Conservation (phyloP, 2,329 filamentous ascomycete genomes). For the Cyphellophora europaea region DNA sequence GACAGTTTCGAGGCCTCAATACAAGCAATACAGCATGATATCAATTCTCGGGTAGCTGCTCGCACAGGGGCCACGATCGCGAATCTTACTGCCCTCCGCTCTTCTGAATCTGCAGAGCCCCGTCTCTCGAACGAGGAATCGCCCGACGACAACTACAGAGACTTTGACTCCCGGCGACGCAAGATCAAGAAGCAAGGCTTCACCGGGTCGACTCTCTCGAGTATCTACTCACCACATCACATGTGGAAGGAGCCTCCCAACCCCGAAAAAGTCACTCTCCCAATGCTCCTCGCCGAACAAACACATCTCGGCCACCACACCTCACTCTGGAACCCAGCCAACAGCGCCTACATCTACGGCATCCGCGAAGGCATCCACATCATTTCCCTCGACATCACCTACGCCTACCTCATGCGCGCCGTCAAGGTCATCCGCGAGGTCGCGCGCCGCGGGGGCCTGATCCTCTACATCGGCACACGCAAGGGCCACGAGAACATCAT, state of each 20-base stretch:
- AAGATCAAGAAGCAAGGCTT: too few relatives aligned
- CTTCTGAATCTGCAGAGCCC: too few relatives aligned
- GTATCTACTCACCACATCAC: too few relatives aligned
- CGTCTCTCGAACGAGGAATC: too few relatives aligned
- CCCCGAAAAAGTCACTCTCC: conserved; percentile 75
- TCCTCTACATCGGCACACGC: conserved; percentile 85
- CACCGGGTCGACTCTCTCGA: too few relatives aligned
- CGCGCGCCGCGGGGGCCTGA: conserved; percentile 68
- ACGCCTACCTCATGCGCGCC: conserved; percentile 80
- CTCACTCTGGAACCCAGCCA: conserved; percentile 87
- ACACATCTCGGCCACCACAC: conserved; percentile 85
- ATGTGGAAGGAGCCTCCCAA: conserved; percentile 58
- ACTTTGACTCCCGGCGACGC: too few relatives aligned
- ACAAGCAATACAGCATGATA: conserved; percentile 9
- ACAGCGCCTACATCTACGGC: conserved; percentile 89
- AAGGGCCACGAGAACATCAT: conserved; percentile 72
- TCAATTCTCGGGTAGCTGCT: conserved; percentile 11
- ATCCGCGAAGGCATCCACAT: conserved; percentile 83
- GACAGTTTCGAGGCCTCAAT: conserved; percentile 9
- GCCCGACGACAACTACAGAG: too few relatives aligned
- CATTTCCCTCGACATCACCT: conserved; percentile 82
- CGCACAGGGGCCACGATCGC: conserved; percentile 2
- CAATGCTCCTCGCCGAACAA: conserved; percentile 80
- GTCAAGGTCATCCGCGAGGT: conserved; percentile 89
- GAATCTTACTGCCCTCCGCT: neutral